Evolutionary conservation across 495 filamentous ascomycete genomes (phyloP).

Genomic region (Aspergillus homomorphus): DNA sequence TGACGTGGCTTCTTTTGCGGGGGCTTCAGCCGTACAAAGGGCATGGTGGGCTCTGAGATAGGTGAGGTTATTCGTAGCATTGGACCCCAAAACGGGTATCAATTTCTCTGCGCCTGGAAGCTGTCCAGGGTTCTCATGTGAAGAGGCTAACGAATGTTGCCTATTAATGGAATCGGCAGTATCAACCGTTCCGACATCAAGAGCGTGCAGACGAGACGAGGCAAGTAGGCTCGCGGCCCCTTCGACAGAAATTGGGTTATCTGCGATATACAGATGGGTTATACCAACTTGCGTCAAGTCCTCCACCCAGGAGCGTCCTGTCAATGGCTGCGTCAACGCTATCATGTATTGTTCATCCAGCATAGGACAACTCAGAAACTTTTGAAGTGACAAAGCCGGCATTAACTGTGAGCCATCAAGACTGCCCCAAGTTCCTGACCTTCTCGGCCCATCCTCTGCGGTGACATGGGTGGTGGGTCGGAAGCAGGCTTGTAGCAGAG

Average conservation of each 20-base stretch:
- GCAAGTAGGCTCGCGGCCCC: constrained; percentile 52
- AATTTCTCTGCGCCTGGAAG: constrained; percentile 54
- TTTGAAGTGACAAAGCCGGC: constrained; percentile 10
- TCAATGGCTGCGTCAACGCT: constrained; percentile 46
- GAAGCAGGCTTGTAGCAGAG: constrained; percentile 52
- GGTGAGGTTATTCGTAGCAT: constrained; percentile 46
- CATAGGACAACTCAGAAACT: constrained; percentile 30
- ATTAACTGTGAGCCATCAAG: constrained; percentile 12
- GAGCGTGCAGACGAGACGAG: constrained; percentile 48
- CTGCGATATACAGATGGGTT: constrained; percentile 57
- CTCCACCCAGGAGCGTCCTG: constrained; percentile 52
- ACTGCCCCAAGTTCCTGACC: constrained; percentile 7
- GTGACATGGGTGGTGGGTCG: constrained; percentile 15
- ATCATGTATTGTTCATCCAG: constrained; percentile 50
- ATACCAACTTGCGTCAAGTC: constrained; percentile 51
- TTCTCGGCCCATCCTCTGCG: neutral
- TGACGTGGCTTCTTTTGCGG: constrained; percentile 27
- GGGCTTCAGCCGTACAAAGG: constrained; percentile 50
- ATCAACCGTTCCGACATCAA: constrained; percentile 50
- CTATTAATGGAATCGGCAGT: constrained; percentile 30
- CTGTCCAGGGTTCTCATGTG: constrained; percentile 18
- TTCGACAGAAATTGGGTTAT: constrained; percentile 58
- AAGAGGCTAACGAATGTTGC: constrained; percentile 16
- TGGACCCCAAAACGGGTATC: constrained; percentile 46
- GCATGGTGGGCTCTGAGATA: constrained; percentile 57